Conservation (phyloP, 2,329 filamentous ascomycete species). For the Aureobasidium sp. region DNA sequence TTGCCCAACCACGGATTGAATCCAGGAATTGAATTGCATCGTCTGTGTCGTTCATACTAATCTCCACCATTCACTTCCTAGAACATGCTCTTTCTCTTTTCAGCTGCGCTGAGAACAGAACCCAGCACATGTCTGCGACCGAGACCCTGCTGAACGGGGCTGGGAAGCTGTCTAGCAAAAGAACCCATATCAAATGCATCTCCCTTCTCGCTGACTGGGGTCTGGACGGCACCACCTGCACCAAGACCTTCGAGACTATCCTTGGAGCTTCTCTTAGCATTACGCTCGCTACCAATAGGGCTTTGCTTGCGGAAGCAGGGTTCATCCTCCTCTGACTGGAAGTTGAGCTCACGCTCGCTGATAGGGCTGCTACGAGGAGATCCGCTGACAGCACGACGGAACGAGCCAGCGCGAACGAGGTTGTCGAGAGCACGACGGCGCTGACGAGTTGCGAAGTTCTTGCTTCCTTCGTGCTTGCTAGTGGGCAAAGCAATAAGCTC, state of each 20-base stretch:
- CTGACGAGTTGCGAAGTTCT: slow-evolving; percentile 93
- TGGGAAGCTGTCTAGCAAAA: slow-evolving; percentile 29
- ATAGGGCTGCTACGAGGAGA: slow-evolving; percentile 63
- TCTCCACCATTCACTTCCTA: slow-evolving; percentile 28
- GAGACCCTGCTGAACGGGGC: slow-evolving; percentile 21
- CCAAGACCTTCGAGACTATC: slow-evolving; percentile 27
- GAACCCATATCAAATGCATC: slow-evolving; percentile 22
- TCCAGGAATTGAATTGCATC: slow-evolving; percentile 1
- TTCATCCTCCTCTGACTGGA: slow-evolving; percentile 68
- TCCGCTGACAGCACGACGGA: slow-evolving; percentile 66
- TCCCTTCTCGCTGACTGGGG: slow-evolving; percentile 35
- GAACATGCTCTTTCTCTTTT: slow-evolving; percentile 77
- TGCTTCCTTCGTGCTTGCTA: slow-evolving; percentile 85
- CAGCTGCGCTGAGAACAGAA: slow-evolving; percentile 68
- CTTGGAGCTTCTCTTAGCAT: slow-evolving; percentile 31
- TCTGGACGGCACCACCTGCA: slow-evolving; percentile 54
- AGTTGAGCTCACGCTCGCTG: slow-evolving; percentile 68
- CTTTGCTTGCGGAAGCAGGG: slow-evolving; percentile 52
- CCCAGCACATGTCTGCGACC: slow-evolving; percentile 72
- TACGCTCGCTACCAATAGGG: slow-evolving; percentile 33
- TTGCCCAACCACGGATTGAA: slow-evolving; percentile 4
- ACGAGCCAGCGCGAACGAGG: slow-evolving; percentile 80
- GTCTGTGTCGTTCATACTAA: neutral
- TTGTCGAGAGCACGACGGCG: slow-evolving; percentile 88
- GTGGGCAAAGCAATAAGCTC: slow-evolving; percentile 87